These are phyloP conservation scores for Diaporthe destruens DNA, from an alignment of 2,329 filamentous ascomycete genomes.

Conservation along the genomic window DNA sequence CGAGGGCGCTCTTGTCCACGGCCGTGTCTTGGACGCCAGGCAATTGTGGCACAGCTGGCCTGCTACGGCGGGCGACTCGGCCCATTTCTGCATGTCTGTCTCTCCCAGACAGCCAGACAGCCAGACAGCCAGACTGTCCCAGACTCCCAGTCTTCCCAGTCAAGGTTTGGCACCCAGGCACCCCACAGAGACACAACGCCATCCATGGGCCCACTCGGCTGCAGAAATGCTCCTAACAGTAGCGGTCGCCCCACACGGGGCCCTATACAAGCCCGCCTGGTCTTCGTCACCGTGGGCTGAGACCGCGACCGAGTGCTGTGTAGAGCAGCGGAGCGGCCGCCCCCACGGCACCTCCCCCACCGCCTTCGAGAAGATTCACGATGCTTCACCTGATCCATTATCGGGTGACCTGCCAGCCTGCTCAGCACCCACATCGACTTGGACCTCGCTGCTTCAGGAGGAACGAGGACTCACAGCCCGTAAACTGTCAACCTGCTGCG, in stretches of 20 bases:
- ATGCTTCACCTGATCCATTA: conserved; percentile 22
- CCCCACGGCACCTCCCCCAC: conserved; percentile 4
- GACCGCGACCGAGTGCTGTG: background rate
- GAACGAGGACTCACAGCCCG: background rate
- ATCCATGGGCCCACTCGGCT: conserved; percentile 25
- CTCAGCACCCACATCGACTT: conserved; percentile 11
- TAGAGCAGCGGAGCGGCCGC: conserved; percentile 19
- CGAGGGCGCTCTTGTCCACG: background rate
- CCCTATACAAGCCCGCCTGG: conserved; percentile 12
- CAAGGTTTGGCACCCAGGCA: conserved; percentile 7
- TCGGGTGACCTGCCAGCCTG: conserved; percentile 25
- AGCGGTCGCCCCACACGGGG: conserved; percentile 23
- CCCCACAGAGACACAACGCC: conserved; percentile 30
- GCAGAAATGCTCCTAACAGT: conserved; percentile 12
- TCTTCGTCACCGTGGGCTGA: conserved; percentile 30
- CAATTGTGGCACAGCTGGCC: conserved; percentile 3
- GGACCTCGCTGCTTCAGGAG: conserved; percentile 8
- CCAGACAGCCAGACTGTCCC: too few relatives aligned
- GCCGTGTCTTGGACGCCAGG: background rate
- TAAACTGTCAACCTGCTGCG: conserved; percentile 9
- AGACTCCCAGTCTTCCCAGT: too few relatives aligned
- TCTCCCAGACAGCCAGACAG: background rate
- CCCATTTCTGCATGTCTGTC: conserved; percentile 18
- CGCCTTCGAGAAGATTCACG: conserved; percentile 38
- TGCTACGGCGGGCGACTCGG: conserved; percentile 33